Evolutionary conservation across 805 yeast genomes (phyloP).

Genomic region (Maudiozyma saulgeensis): DNA sequence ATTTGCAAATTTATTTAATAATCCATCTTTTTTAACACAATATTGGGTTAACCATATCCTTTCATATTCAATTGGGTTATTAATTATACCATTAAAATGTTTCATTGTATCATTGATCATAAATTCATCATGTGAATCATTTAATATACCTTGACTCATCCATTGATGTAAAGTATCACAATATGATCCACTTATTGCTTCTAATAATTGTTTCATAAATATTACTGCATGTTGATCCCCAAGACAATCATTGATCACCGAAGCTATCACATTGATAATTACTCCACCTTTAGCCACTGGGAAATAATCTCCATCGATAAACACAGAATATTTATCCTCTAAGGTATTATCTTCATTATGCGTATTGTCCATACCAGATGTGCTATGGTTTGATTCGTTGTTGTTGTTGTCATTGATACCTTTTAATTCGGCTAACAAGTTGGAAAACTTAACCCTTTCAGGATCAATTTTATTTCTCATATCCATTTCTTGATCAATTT

Average conservation of each 20-base stretch:
- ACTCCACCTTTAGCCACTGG: slow-evolving; percentile 70
- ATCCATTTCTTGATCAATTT: slow-evolving; percentile 40
- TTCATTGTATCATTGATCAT: slow-evolving; percentile 41
- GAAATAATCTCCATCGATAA: slow-evolving; percentile 42
- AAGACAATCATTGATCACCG: slow-evolving; percentile 42
- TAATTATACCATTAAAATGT: slow-evolving; percentile 5
- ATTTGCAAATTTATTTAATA: slow-evolving; percentile 55
- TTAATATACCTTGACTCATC: slow-evolving; percentile 63
- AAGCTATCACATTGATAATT: slow-evolving; percentile 52
- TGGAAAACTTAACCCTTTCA: slow-evolving; percentile 39
- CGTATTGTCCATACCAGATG: background rate
- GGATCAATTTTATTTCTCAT: slow-evolving; percentile 30
- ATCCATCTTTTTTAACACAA: slow-evolving; percentile 62
- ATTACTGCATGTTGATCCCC: slow-evolving; percentile 53
- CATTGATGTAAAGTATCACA: slow-evolving; percentile 64
- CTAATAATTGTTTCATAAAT: slow-evolving; percentile 45
- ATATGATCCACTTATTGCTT: slow-evolving; percentile 53
- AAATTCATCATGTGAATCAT: slow-evolving; percentile 79
- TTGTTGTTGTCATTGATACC: background rate
- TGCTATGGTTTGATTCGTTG: background rate
- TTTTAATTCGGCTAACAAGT: slow-evolving; percentile 6
- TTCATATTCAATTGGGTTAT: slow-evolving; percentile 32
- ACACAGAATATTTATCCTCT: slow-evolving; percentile 24
- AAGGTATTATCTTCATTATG: slow-evolving; percentile 12
- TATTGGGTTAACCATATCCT: slow-evolving; percentile 69